phyloP scores from a whole-genome alignment of 768 basidiomycete genomes.

The Crucibulum laeve region DNA sequence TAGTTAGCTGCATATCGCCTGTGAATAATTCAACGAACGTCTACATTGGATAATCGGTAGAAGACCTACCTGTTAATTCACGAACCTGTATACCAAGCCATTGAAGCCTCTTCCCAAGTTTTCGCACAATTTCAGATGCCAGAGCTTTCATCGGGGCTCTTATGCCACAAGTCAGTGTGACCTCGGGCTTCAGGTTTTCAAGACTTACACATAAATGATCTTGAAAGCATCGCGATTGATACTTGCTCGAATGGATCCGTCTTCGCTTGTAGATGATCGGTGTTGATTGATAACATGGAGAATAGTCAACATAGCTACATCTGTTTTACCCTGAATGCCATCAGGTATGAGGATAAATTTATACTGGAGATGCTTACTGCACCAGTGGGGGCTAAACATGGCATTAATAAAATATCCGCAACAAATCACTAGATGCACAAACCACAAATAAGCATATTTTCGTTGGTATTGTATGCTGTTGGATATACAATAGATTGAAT shows the following conservation, averaged over 20 bases:
- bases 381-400: constrained; percentile 83
- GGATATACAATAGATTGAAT: constrained; percentile 95
- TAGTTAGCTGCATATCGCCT: constrained; percentile 97
- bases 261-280: constrained; percentile 20
- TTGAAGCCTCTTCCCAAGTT: constrained; percentile 81
- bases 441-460: constrained; percentile 93
- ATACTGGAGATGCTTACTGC: constrained; percentile 77
- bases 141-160: constrained; percentile 99
- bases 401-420: not conserved
- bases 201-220: constrained; percentile 88
- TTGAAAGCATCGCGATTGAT: constrained; percentile 81
- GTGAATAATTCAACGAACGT: constrained; percentile 13
- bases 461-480: constrained; percentile 91
- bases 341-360: not conserved
- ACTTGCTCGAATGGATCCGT: constrained; percentile 33
- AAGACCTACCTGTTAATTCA: constrained; percentile 76
- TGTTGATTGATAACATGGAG: constrained; percentile 85
- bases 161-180: not conserved
- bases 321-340: constrained; percentile 86
- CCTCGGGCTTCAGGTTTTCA: not conserved
- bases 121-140: constrained; percentile 92
- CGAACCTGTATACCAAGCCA: constrained; percentile 87
- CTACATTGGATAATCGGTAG: not conserved
- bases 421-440: not conserved
- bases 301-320: constrained; percentile 92